These are phyloP conservation scores for Podaxis pistillaris DNA, from an alignment of 768 basidiomycete species.

Conservation along the genomic window DNA sequence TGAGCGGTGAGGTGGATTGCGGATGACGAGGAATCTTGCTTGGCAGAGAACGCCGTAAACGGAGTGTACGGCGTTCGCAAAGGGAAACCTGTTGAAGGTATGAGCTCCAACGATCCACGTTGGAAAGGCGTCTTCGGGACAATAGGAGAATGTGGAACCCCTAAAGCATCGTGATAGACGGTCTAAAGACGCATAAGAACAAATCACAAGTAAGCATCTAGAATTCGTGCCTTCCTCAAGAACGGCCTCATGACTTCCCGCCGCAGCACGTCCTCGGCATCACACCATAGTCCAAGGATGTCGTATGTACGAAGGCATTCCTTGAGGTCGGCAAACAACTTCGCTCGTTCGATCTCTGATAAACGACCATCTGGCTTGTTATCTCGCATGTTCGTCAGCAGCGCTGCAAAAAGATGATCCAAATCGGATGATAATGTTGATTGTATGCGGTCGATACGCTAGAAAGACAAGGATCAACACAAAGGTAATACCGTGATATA, in stretches of 20 bases:
- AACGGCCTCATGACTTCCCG: conserved; percentile 71
- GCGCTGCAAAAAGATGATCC: conserved; percentile 73
- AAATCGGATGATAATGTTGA: conserved; percentile 85
- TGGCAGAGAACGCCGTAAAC: conserved; percentile 51
- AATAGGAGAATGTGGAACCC: conserved; percentile 69
- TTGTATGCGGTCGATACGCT: conserved; percentile 82
- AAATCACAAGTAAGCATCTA: not conserved
- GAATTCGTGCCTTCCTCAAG: conserved; percentile 65
- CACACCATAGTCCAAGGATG: conserved; percentile 73
- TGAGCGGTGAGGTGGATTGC: conserved; percentile 29
- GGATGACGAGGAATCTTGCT: conserved; percentile 48
- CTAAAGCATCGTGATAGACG: conserved; percentile 68
- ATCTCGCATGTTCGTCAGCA: conserved; percentile 50
- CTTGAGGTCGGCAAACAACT: conserved; percentile 61
- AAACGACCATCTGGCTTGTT: conserved; percentile 46
- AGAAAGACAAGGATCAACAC: conserved; percentile 9
- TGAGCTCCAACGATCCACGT: conserved; percentile 26
- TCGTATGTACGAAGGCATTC: conserved; percentile 85
- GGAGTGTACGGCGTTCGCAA: conserved; percentile 51
- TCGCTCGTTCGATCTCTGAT: conserved; percentile 64
- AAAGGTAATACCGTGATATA: conserved; percentile 7
- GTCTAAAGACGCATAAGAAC: conserved; percentile 44
- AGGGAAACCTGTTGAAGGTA: conserved; percentile 27
- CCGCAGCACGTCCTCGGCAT: conserved; percentile 86
- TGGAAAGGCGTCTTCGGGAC: conserved; percentile 75